Evolutionary conservation across 257 asterid genomes (phyloP), one percentile per base, ranked within the genome.

Genomic region (Orobanche coerulescens): DNA sequence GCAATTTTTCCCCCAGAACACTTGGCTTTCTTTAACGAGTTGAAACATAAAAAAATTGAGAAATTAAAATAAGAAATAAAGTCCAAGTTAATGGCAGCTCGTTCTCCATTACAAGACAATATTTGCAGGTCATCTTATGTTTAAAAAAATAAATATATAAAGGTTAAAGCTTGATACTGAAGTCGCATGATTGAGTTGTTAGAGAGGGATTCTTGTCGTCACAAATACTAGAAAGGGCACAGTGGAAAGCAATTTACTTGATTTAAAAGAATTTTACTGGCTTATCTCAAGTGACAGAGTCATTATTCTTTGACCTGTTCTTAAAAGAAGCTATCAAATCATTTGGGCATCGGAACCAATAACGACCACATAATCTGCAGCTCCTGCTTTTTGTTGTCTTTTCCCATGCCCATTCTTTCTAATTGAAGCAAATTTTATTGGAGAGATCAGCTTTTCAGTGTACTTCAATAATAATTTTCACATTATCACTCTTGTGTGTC

Each of bases 121-220:
- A 6, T 5, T 33, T 42, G 15, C 26, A 20, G 33, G 44, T 36
- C 33, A 8, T 9, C 26, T 49, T 39, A 11, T 1, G 2, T 26
- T 51, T 46, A 31, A 5, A 16, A 53, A 37, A 23, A n/a, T 30
- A 9, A 20, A n/a, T n/a, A n/a, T n/a, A n/a, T n/a, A n/a, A 61
- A 24, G 60, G 28, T 37, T 59, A 52, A 23, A 18, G 28, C 37
- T 18, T 11, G 5, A 19, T 20, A 19, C 26, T 40, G 61, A 74
- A 57, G 33, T 68, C 59, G 37, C 61, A 25, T 62, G 49, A 33
- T 49, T 50, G 18, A 36, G 55, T 28, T 47, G 24, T 40, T 48
- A 16, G 52, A 46, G 60, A 24, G 55, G 64, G 73, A 39, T 51
- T 65, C 34, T 19, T 58, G 58, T 55, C 18, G n/a, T 28, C 37